Evolutionary conservation across 768 basidiomycete species (phyloP), one percentile per base, ranked within the genome.

Genomic region (Termitomyces heimii): DNA sequence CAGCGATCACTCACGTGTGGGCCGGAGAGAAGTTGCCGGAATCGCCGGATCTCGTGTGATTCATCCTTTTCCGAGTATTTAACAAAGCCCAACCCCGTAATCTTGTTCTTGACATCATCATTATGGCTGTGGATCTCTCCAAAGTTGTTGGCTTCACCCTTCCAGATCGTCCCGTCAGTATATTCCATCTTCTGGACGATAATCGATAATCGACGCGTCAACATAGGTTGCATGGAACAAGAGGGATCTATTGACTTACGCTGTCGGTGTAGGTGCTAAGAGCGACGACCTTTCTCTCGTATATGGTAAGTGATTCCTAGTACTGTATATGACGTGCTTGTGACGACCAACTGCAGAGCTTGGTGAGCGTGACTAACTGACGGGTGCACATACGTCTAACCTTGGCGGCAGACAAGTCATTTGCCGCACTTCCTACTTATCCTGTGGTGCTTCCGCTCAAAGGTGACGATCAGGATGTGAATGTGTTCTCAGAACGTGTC

Each of bases 191-290:
- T 22, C 34, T 22, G 13, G 46, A 26, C 12, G 4, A 6, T 45
- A 8, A n/a, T 5, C 47, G 26, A 44, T 4, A 20, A 26, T 4
- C 37, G 46, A 57, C 42, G 24, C 29, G 28, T 45, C 28, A 29
- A 28, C 20, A 31, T 29, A 92, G 89, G 92, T 91, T 26, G 70
- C 81, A 1, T 94, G 92, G 92, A 92, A 89, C 67, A 85, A 86
- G 71, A 82, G 91, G 51, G 92, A 94, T 70, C 73, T 93, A 18
- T 72, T 94, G 58, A 80, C 83, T 1, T 94, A 93, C 62, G 88
- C 89, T 13, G 74, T 84, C 26, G 90, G 89, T 14, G 85, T 94
- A 37, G 93, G 92, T 14, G 90, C 90, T 16, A 92, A 90, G 70
- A 77, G 77, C 40, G 78, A 88, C 50, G 91, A 94, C 54, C 79